phyloP scores from a whole-genome alignment of 208 protist genomes.

The Novymonas esmeraldas region DNA sequence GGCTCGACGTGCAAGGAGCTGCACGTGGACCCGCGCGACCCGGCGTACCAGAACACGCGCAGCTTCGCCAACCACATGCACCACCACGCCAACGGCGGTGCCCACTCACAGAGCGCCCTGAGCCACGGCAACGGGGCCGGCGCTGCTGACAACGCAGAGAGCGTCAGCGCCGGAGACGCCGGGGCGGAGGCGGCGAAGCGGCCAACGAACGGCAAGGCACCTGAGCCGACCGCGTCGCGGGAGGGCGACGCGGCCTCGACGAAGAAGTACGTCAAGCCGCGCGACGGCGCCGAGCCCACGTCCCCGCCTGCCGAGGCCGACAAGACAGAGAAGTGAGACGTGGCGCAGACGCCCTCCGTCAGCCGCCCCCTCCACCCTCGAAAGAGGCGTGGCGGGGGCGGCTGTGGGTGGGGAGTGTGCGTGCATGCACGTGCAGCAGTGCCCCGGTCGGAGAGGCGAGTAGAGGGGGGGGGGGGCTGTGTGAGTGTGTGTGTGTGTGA shows the following conservation, averaged over 20 bases:
- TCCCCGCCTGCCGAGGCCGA: neutral
- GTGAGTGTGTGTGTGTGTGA: neutral
- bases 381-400: neutral
- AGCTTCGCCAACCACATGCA: slow-evolving; percentile 49
- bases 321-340: neutral
- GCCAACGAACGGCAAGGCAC: slow-evolving; percentile 1
- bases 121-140: slow-evolving; percentile 1
- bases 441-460: neutral
- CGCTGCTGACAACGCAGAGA: slow-evolving; percentile 7
- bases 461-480: too few species aligned
- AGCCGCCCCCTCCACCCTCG: too few species aligned
- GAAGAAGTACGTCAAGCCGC: neutral
- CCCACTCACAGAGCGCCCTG: slow-evolving; percentile 23
- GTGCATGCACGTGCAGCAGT: neutral
- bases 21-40: slow-evolving; percentile 72
- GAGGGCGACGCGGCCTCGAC: neutral
- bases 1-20: slow-evolving; percentile 85
- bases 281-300: neutral
- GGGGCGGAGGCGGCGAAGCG: neutral
- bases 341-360: too few species aligned
- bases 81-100: slow-evolving; percentile 14
- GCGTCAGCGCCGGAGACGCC: slow-evolving; percentile 5
- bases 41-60: slow-evolving; percentile 55
- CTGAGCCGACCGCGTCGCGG: slow-evolving; percentile 1
- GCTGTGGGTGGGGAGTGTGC: neutral